These are phyloP conservation scores for Psidium friedrichsthalianum DNA, from an alignment of 345 rosid species.

Conservation along the genomic window DNA sequence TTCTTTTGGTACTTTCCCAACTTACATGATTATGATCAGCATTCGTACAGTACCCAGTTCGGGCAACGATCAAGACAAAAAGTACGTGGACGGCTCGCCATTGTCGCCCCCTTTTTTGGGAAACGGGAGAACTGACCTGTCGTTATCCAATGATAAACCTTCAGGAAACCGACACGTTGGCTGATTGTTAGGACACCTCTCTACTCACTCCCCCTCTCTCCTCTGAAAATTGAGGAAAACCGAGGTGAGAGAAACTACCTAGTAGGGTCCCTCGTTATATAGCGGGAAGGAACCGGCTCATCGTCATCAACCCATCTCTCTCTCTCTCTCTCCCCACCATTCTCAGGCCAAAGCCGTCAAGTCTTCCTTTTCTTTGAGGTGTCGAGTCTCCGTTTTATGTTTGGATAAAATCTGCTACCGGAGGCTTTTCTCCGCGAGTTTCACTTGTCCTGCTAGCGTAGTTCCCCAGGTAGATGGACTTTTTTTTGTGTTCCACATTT, in stretches of 20 bases:
- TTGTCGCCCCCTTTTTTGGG: background rate
- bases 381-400: background rate
- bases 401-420: background rate
- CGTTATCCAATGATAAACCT: background rate
- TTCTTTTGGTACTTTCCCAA: background rate
- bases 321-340: background rate
- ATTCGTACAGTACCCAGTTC: background rate
- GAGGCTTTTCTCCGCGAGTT: background rate
- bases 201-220: background rate
- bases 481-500: background rate
- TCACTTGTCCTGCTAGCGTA: background rate
- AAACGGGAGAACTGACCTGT: constrained; percentile 7
- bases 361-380: background rate
- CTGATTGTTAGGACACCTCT: background rate
- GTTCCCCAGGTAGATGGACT: background rate
- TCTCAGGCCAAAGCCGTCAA: background rate
- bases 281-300: background rate
- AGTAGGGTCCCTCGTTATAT: background rate
- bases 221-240: background rate
- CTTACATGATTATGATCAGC: background rate
- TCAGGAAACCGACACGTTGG: constrained; percentile 4
- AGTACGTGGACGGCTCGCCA: background rate
- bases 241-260: background rate
- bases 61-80: background rate
- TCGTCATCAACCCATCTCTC: background rate